phyloP scores from a whole-genome alignment of 108 stramenopile genomes.

The Cyclostephanos tholiformis region DNA sequence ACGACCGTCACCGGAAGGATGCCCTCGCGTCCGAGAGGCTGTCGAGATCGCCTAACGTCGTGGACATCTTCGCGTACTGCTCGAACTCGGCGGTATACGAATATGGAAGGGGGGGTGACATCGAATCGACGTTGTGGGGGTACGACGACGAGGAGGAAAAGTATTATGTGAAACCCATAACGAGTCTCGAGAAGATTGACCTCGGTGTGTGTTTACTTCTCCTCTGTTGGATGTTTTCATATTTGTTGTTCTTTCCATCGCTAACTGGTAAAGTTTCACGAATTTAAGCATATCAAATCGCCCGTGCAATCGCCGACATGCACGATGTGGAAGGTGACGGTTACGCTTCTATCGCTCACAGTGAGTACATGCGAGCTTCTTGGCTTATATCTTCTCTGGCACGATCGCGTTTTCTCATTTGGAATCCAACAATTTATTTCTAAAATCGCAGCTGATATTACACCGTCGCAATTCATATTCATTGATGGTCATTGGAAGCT shows the following conservation, averaged over 20 bases:
- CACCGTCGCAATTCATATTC: constrained; percentile 65
- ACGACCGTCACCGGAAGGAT: constrained; percentile 79
- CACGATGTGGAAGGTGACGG: constrained; percentile 66
- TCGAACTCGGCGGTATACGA: constrained; percentile 70
- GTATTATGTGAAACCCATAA: constrained; percentile 24
- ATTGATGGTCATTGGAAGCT: constrained; percentile 67
- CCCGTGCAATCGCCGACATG: constrained; percentile 59
- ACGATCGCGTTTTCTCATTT: not conserved
- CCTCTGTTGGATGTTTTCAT: not conserved
- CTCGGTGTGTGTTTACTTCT: constrained; percentile 24
- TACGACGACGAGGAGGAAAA: constrained; percentile 39
- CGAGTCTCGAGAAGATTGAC: constrained; percentile 50
- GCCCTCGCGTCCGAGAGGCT: constrained; percentile 62
- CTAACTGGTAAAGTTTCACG: not conserved
- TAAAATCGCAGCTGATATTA: constrained; percentile 51
- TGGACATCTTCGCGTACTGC: constrained; percentile 75
- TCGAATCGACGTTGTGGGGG: constrained; percentile 44
- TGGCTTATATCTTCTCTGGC: not conserved
- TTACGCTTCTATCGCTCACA: constrained; percentile 64
- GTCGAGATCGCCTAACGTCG: constrained; percentile 54
- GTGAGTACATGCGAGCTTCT: constrained; percentile 16
- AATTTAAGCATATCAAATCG: constrained; percentile 60
- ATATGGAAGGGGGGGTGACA: constrained; percentile 66
- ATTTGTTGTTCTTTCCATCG: not conserved
- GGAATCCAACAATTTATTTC: not conserved